A percentile compares a stretch with the other conserved stretches of the same genome.
Conservation (phyloP, 129 eudicot genomes). For the Kitagawia praeruptora region DNA sequence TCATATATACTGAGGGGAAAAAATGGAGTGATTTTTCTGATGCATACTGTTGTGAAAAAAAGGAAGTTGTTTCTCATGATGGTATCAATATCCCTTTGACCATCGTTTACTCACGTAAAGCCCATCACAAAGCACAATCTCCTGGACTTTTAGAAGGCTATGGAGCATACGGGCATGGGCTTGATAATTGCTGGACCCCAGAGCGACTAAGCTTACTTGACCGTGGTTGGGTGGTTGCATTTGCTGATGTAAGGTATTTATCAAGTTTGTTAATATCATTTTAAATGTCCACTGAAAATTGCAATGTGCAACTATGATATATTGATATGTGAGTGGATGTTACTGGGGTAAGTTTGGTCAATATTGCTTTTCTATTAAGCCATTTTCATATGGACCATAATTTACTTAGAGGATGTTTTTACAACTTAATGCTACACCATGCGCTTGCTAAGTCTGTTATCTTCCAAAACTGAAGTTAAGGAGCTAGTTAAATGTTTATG, state of each 20-base stretch:
- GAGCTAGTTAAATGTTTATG: too few species aligned
- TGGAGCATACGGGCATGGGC: slow-evolving; percentile 72
- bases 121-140: slow-evolving; percentile 47
- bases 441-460: too few species aligned
- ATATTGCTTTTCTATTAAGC: neutral
- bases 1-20: slow-evolving; percentile 12
- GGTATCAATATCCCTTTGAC: slow-evolving; percentile 63
- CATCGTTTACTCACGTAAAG: slow-evolving; percentile 47
- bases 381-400: neutral
- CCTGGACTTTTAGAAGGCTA: slow-evolving; percentile 77
- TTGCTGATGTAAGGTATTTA: slow-evolving; percentile 88
- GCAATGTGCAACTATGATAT: too few species aligned
- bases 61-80: slow-evolving; percentile 66
- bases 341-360: too few species aligned
- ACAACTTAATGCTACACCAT: too few species aligned
- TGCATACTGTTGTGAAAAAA: slow-evolving; percentile 49
- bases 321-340: too few species aligned
- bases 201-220: slow-evolving; percentile 76
- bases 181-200: slow-evolving; percentile 72
- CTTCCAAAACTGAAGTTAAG: too few species aligned
- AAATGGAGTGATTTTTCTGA: slow-evolving; percentile 27
- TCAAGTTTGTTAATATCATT: neutral
- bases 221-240: slow-evolving; percentile 87
- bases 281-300: too few species aligned
- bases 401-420: too few species aligned